Conservation (phyloP, 129 eudicot species). For the Pittosporum tobira region DNA sequence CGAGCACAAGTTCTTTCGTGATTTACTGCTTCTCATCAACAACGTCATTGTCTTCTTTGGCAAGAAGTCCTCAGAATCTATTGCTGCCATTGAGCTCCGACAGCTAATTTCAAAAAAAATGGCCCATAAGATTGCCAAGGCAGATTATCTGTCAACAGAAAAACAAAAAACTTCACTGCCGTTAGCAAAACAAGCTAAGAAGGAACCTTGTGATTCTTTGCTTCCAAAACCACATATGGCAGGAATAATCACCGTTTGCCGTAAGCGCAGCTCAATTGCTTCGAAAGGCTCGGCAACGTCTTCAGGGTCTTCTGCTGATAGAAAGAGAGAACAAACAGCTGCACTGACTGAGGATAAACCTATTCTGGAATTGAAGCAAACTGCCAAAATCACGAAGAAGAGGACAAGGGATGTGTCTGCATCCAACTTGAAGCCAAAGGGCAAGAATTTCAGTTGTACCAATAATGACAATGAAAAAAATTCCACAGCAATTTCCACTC, state of each 20-base stretch:
- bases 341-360: constrained; percentile 16
- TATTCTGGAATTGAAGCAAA: constrained; percentile 22
- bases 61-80: constrained; percentile 40
- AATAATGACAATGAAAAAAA: background rate
- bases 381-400: constrained; percentile 28
- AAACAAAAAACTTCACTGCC: constrained; percentile 32
- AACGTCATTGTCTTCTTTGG: constrained; percentile 50
- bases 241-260: constrained; percentile 49
- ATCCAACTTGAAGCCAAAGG: constrained; percentile 21
- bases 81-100: constrained; percentile 50
- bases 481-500: background rate
- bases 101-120: constrained; percentile 39
- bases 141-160: constrained; percentile 25
- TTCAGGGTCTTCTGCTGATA: constrained; percentile 26
- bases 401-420: constrained; percentile 36
- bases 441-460: constrained; percentile 15
- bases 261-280: constrained; percentile 66
- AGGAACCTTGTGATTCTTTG: constrained; percentile 32
- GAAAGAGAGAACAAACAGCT: constrained; percentile 29
- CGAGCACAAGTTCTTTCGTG: constrained; percentile 47
- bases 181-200: constrained; percentile 26
- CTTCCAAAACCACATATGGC: constrained; percentile 38
- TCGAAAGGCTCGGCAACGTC: constrained; percentile 40
- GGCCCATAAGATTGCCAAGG: constrained; percentile 22
- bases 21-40: constrained; percentile 52